These are phyloP conservation scores for Debaryomycetaceae sp. DNA, from an alignment of 1,139 yeast genomes.

Conservation along the genomic window DNA sequence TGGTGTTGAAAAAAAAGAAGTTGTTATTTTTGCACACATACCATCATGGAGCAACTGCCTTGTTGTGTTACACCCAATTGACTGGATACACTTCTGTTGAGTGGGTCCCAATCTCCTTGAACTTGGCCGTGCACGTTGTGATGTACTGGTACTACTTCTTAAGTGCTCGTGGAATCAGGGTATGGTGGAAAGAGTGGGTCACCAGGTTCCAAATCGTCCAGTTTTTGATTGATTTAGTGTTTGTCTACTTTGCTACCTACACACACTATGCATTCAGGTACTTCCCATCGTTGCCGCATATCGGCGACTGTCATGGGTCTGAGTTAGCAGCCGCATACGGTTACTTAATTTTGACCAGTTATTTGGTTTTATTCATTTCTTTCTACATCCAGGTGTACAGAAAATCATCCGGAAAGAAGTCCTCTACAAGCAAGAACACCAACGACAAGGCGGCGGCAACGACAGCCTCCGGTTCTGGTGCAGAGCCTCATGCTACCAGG, in stretches of 20 bases:
- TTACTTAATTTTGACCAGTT: slow-evolving; percentile 82
- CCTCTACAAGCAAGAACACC: slow-evolving; percentile 5
- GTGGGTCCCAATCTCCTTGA: slow-evolving; percentile 91
- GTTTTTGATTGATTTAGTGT: slow-evolving; percentile 82
- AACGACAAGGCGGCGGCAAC: slow-evolving; percentile 8
- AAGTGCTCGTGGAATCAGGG: slow-evolving; percentile 89
- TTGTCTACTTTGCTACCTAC: slow-evolving; percentile 91
- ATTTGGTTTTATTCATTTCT: slow-evolving; percentile 85
- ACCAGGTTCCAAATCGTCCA: slow-evolving; percentile 95
- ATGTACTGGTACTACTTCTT: slow-evolving; percentile 99
- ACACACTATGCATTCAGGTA: slow-evolving; percentile 65
- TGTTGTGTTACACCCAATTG: slow-evolving; percentile 90
- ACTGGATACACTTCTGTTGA: slow-evolving; percentile 87
- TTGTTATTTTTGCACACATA: slow-evolving; percentile 88
- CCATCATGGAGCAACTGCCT: slow-evolving; percentile 98
- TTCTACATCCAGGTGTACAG: slow-evolving; percentile 89
- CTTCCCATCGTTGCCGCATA: slow-evolving; percentile 66
- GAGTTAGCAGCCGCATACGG: slow-evolving; percentile 92
- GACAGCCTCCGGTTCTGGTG: slow-evolving; percentile 14
- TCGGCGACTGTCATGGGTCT: slow-evolving; percentile 88
- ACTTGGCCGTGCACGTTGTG: slow-evolving; percentile 90
- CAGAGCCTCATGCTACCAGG: slow-evolving; percentile 23
- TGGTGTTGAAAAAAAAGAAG: slow-evolving; percentile 89
- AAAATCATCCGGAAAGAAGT: slow-evolving; percentile 26
- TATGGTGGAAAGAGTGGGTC: slow-evolving; percentile 99